phyloP scores from a whole-genome alignment of 2,329 filamentous ascomycete species.

The Tolypocladium pustulatum region DNA sequence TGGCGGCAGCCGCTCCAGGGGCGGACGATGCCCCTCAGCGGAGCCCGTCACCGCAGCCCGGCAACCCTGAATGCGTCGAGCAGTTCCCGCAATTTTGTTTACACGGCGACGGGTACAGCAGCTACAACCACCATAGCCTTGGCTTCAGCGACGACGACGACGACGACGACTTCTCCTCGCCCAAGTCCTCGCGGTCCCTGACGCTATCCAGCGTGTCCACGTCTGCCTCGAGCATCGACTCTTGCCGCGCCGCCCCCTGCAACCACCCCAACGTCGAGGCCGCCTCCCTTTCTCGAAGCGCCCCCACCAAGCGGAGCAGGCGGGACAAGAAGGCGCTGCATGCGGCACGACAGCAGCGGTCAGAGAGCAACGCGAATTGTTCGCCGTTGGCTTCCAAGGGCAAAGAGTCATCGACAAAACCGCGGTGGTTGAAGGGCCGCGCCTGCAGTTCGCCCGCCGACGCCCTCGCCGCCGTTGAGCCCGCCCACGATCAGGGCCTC shows the following conservation, averaged over 20 bases:
- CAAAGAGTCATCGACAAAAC: slow-evolving; percentile 10
- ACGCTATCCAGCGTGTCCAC: slow-evolving; percentile 10
- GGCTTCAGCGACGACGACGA: not conserved
- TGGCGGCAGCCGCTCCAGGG: slow-evolving; percentile 4
- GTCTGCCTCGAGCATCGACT: slow-evolving; percentile 12
- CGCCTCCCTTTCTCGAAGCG: slow-evolving; percentile 10
- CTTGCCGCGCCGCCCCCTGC: not conserved
- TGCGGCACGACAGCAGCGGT: slow-evolving; percentile 36
- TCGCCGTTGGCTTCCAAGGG: slow-evolving; percentile 7
- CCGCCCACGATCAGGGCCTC: slow-evolving; percentile 37
- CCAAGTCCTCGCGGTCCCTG: slow-evolving; percentile 1
- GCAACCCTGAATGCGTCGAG: slow-evolving; percentile 24
- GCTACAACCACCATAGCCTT: not conserved
- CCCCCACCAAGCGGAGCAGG: slow-evolving; percentile 26
- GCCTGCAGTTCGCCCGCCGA: slow-evolving; percentile 24
- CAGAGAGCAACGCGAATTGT: slow-evolving; percentile 22
- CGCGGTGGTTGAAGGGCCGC: slow-evolving; percentile 21
- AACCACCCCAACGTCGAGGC: slow-evolving; percentile 5
- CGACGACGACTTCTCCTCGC: not conserved
- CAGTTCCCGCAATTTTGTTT: slow-evolving; percentile 34
- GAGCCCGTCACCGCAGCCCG: slow-evolving; percentile 19
- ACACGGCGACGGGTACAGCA: slow-evolving; percentile 16
- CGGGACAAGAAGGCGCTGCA: slow-evolving; percentile 39
- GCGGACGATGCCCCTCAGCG: slow-evolving; percentile 4
- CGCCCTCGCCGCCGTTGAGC: slow-evolving; percentile 30